A percentile compares a stretch with the other conserved stretches of the same genome.
Conservation (phyloP, 208 protist genomes). For the Hexamita inflata region DNA sequence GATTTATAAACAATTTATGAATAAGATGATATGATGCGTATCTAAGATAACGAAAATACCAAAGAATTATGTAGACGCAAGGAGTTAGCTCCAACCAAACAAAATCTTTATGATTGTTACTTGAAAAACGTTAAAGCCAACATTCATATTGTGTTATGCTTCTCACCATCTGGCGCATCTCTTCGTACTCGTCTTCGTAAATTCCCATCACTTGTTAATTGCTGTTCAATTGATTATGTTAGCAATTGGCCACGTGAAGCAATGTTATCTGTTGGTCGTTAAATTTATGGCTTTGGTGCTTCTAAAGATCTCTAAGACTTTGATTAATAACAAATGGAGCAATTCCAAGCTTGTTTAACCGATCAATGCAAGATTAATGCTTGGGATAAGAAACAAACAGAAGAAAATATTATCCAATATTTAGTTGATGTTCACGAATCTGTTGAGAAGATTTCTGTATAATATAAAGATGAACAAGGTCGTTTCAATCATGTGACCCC, state of each 20-base stretch:
- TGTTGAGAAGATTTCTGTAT: conserved; percentile 27
- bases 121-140: conserved; percentile 71
- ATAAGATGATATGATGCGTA: conserved; percentile 85
- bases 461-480: conserved; percentile 67
- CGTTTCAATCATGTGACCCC: conserved; percentile 92
- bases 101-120: conserved; percentile 8
- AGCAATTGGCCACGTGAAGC: conserved; percentile 85
- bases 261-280: conserved; percentile 70
- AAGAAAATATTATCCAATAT: too few species aligned
- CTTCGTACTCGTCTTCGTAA: conserved; percentile 80
- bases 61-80: too few species aligned
- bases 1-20: conserved; percentile 85
- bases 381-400: too few species aligned
- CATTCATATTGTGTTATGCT: conserved; percentile 82
- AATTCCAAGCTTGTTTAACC: too few species aligned
- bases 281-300: not conserved
- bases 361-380: too few species aligned
- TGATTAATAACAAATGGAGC: too few species aligned
- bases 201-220: conserved; percentile 88
- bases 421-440: conserved; percentile 44
- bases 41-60: too few species aligned
- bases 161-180: conserved; percentile 85
- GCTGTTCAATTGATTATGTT: conserved; percentile 92
- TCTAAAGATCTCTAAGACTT: too few species aligned
- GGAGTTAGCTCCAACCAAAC: too few species aligned